A percentile compares a stretch with the other conserved stretches of the same genome.
These are phyloP conservation scores for Chalciporus pseudorubinellus DNA, from an alignment of 768 basidiomycete genomes.

Conservation along the genomic window DNA sequence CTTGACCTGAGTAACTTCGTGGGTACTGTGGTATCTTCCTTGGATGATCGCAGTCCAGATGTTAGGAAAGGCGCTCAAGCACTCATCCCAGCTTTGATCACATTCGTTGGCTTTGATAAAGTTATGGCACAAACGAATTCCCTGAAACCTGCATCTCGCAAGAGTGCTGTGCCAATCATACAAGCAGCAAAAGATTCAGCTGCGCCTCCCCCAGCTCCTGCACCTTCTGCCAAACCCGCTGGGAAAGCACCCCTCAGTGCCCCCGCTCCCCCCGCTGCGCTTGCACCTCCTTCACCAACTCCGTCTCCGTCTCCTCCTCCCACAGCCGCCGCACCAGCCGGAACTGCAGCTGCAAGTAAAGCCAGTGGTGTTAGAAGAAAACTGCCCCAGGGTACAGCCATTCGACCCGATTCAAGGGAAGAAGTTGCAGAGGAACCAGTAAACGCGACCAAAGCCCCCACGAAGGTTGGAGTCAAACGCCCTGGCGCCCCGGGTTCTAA, in stretches of 20 bases:
- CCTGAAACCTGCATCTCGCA: constrained; percentile 88
- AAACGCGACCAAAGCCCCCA: constrained; percentile 31
- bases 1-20: constrained; percentile 74
- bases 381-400: constrained; percentile 55
- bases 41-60: constrained; percentile 90
- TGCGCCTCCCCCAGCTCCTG: constrained; percentile 27
- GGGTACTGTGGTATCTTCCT: constrained; percentile 60
- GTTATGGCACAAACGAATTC: constrained; percentile 83
- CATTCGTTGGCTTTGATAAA: constrained; percentile 74
- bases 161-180: constrained; percentile 82
- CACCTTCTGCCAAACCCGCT: constrained; percentile 29
- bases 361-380: constrained; percentile 67
- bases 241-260: constrained; percentile 23
- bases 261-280: constrained; percentile 29
- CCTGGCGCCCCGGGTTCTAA: constrained; percentile 36
- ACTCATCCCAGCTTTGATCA: constrained; percentile 72
- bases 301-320: constrained; percentile 47
- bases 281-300: constrained; percentile 47
- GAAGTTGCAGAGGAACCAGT: constrained; percentile 37
- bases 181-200: constrained; percentile 69
- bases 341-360: constrained; percentile 38
- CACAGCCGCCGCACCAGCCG: constrained; percentile 30
- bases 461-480: constrained; percentile 45
- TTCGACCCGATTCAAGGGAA: constrained; percentile 46
- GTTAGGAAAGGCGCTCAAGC: constrained; percentile 90